Evolutionary conservation across 1,284 basidiomycete species (phyloP).

Genomic region (Pholiota adiposa): DNA sequence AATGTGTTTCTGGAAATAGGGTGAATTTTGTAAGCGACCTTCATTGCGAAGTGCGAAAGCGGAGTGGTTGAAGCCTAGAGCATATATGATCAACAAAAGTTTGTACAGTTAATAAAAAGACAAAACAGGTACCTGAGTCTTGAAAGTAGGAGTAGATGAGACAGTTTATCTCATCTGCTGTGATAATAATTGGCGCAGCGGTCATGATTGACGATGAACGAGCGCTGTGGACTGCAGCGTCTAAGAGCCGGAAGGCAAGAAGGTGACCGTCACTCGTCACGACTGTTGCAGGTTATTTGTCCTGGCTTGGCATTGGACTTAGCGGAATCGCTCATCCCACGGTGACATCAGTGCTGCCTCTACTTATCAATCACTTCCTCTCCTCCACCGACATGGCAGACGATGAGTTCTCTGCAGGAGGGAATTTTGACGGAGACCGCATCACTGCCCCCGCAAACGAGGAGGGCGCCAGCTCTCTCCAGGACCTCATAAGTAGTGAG

Average conservation of each 20-base stretch:
- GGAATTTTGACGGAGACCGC: not conserved
- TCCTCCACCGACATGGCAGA: slow-evolving; percentile 17
- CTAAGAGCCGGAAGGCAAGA: slow-evolving; percentile 19
- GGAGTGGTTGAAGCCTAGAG: slow-evolving; percentile 74
- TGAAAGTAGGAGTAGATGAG: slow-evolving; percentile 82
- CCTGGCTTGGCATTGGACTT: slow-evolving; percentile 16
- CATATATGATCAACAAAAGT: not conserved
- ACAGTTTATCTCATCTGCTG: slow-evolving; percentile 84
- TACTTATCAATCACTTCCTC: slow-evolving; percentile 6
- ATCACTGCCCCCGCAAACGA: not conserved
- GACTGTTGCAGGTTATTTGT: slow-evolving; percentile 12
- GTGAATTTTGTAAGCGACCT: slow-evolving; percentile 67
- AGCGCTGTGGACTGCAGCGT: slow-evolving; percentile 17
- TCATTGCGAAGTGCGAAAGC: slow-evolving; percentile 78
- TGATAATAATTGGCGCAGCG: slow-evolving; percentile 59
- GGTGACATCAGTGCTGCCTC: slow-evolving; percentile 8
- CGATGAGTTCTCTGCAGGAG: not conserved
- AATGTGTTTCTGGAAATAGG: slow-evolving; percentile 69
- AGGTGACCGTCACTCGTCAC: slow-evolving; percentile 19
- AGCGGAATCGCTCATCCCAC: slow-evolving; percentile 3
- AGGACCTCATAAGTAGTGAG: slow-evolving; percentile 23
- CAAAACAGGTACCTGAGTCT: slow-evolving; percentile 63
- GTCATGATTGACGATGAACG: slow-evolving; percentile 33
- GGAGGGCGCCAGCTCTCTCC: slow-evolving; percentile 14
- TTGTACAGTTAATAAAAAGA: not conserved